These are phyloP conservation scores for Themeda triandra DNA, from an alignment of 176 grass and related monocot genomes.

Conservation along the genomic window DNA sequence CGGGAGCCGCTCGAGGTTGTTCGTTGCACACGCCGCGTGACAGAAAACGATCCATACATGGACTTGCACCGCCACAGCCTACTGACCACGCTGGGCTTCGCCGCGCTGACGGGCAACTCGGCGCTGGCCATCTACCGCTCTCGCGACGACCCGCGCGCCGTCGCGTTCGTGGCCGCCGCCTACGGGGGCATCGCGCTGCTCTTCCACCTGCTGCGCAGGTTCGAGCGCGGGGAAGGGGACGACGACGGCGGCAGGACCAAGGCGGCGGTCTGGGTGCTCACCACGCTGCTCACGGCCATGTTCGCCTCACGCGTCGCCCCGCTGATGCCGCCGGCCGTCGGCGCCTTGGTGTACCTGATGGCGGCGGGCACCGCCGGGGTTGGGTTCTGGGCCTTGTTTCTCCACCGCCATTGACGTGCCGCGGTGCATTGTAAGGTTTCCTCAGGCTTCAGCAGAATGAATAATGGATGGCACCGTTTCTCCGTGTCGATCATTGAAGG, in stretches of 20 bases:
- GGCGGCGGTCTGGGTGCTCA: not conserved
- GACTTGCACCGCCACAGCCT: not conserved
- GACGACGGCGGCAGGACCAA: not conserved
- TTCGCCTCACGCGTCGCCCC: not conserved
- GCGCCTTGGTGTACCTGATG: not conserved
- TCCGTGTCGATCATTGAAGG: too few relatives aligned
- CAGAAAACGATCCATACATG: not conserved
- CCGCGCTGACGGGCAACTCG: constrained; percentile 6
- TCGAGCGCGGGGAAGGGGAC: not conserved
- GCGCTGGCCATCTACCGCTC: constrained; percentile 2
- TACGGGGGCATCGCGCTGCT: not conserved
- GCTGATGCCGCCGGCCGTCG: constrained; percentile 25
- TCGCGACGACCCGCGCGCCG: not conserved
- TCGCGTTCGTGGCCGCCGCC: constrained; percentile 3
- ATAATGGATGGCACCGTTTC: too few relatives aligned
- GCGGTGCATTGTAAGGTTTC: too few relatives aligned
- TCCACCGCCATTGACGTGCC: not conserved
- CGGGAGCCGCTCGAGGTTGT: too few relatives aligned
- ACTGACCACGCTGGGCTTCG: not conserved
- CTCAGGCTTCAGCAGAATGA: too few relatives aligned
- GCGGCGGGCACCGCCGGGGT: not conserved
- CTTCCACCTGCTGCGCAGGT: not conserved
- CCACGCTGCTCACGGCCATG: constrained; percentile 19
- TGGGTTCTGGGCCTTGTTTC: not conserved
- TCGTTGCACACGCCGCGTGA: too few relatives aligned